A percentile compares a stretch with the other conserved stretches of the same genome.
Evolutionary conservation across 225 moss, liverwort and hornwort species (phyloP).

Genomic region (Anthoceros angustus): DNA sequence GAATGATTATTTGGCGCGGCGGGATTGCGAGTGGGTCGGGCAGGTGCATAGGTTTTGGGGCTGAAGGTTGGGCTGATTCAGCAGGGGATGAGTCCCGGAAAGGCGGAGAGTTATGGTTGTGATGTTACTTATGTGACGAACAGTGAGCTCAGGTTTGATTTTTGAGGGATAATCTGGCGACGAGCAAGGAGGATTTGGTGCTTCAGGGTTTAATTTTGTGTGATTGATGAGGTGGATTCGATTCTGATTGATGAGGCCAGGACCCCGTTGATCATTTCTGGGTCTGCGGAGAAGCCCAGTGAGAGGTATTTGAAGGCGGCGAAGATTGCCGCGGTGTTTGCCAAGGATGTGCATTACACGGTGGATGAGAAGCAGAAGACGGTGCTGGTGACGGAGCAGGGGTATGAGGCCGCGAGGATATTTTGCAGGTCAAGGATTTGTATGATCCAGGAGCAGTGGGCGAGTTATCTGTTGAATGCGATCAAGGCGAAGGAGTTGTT

Average conservation of each 20-base stretch:
- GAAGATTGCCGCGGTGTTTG: conserved; percentile 76
- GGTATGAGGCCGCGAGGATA: conserved; percentile 90
- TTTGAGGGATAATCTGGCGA: conserved; percentile 88
- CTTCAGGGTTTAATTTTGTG: conserved; percentile 87
- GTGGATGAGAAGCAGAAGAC: conserved; percentile 96
- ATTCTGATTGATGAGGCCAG: conserved; percentile 94
- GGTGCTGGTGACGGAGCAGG: conserved; percentile 69
- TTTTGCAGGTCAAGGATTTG: conserved; percentile 70
- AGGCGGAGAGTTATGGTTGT: conserved; percentile 60
- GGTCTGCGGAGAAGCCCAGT: conserved; percentile 91
- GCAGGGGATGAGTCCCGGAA: conserved; percentile 91
- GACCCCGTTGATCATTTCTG: conserved; percentile 91
- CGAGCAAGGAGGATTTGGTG: conserved; percentile 86
- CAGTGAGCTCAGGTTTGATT: conserved; percentile 96
- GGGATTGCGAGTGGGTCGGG: conserved; percentile 99
- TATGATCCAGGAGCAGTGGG: conserved; percentile 98
- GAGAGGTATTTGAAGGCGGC: conserved; percentile 86
- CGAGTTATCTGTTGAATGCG: conserved; percentile 74
- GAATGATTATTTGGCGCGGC: conserved; percentile 88
- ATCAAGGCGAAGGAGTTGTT: conserved; percentile 91
- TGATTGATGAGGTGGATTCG: conserved; percentile 95
- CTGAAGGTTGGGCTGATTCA: conserved; percentile 91
- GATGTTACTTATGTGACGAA: conserved; percentile 92
- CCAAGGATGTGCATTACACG: conserved; percentile 86
- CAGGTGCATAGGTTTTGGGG: conserved; percentile 91